phyloP scores from a whole-genome alignment of 139 green algal genomes.

The Ettlia oleoabundans region DNA sequence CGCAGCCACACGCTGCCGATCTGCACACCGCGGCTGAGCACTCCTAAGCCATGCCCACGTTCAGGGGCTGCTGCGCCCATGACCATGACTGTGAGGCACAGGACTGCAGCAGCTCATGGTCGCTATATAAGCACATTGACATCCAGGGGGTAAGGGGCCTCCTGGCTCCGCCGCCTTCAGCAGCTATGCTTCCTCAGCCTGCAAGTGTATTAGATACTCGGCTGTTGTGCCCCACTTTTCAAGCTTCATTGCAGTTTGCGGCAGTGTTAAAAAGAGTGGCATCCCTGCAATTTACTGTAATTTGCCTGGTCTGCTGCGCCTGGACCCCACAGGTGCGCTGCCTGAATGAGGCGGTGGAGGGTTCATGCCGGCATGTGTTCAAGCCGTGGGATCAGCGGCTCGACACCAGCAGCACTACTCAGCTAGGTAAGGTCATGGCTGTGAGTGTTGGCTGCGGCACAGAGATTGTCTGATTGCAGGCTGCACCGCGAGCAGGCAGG shows the following conservation, averaged over 20 bases:
- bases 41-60: constrained; percentile 56
- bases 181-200: too few relatives aligned
- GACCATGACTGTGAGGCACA: constrained; percentile 87
- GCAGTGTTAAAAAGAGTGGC: too few relatives aligned
- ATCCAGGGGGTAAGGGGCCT: constrained; percentile 58
- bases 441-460: not conserved
- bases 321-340: constrained; percentile 65
- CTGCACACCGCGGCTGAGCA: too few relatives aligned
- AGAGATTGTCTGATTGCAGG: not conserved
- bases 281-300: not conserved
- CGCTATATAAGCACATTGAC: constrained; percentile 86
- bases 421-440: constrained; percentile 3
- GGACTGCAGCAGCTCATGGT: constrained; percentile 83
- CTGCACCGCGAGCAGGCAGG: too few relatives aligned
- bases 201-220: too few relatives aligned
- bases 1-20: too few relatives aligned
- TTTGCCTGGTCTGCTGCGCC: not conserved
- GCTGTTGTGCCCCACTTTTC: not conserved
- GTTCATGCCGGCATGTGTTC: constrained; percentile 70
- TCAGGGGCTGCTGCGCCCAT: constrained; percentile 76
- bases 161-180: too few relatives aligned
- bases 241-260: not conserved
- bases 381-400: constrained; percentile 74
- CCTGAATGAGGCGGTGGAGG: constrained; percentile 77
- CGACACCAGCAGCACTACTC: constrained; percentile 24